Conservation (phyloP, 1,284 basidiomycete species). For the Naganishia albida region DNA sequence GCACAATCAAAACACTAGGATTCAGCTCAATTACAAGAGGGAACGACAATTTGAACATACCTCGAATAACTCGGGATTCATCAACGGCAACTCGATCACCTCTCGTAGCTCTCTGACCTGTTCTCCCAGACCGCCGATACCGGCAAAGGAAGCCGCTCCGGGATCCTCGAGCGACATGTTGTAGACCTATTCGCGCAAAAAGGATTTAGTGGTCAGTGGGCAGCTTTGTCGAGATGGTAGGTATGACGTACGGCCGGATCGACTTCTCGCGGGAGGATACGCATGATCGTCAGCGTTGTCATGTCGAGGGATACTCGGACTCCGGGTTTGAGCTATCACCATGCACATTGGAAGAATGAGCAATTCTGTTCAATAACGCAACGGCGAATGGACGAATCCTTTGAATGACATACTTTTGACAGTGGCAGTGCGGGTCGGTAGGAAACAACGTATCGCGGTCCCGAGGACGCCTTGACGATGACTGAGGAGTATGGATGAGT, state of each 20-base stretch:
- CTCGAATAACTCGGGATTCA: constrained; percentile 91
- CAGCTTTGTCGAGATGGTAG: not conserved
- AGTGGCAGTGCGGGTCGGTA: constrained; percentile 91
- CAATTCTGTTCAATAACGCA: not conserved
- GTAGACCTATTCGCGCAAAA: constrained; percentile 62
- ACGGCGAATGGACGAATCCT: not conserved
- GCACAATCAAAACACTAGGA: constrained; percentile 29
- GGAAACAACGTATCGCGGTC: constrained; percentile 98
- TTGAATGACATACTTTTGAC: constrained; percentile 64
- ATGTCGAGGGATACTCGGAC: constrained; percentile 97
- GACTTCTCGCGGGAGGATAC: constrained; percentile 94
- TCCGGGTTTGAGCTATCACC: constrained; percentile 74
- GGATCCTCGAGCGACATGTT: constrained; percentile 99
- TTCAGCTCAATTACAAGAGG: not conserved
- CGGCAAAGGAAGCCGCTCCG: constrained; percentile 91
- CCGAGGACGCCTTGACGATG: constrained; percentile 98
- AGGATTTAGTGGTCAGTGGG: not conserved
- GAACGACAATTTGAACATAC: constrained; percentile 36
- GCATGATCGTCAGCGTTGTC: constrained; percentile 99
- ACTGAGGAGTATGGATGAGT: constrained; percentile 59
- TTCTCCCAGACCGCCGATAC: constrained; percentile 93
- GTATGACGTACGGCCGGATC: constrained; percentile 71
- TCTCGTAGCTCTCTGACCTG: constrained; percentile 96
- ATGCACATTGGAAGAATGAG: not conserved
- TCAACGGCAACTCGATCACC: constrained; percentile 92